Base-by-base conservation (phyloP, 2,329 filamentous ascomycete genomes). In the Fusarium tupiense region DNA sequence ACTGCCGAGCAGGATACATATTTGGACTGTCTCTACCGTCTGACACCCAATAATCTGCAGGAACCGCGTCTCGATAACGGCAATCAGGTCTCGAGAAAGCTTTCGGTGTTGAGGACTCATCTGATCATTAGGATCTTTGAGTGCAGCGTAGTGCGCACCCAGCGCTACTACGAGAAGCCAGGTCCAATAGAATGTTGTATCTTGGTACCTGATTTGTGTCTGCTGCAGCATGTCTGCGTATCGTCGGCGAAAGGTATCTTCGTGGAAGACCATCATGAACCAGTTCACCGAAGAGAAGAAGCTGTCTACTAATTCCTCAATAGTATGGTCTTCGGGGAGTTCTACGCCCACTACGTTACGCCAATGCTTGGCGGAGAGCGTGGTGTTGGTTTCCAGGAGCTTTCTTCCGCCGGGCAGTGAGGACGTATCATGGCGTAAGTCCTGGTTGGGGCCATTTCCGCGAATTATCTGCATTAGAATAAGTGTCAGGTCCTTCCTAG, bases 291-390 rank as follows among this genome's bases (percentile, higher is more conserved):
- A 50, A 6, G 8, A 49, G 10, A 59, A 59, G 14, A 59, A 49
- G 13, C 56, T 50, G n/a, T 49, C 41, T 1, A 37, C 41, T 2
- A 59, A 37, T 0, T 29, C 2, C 2, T 50, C 40, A 1, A 59
- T 4, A 1, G n/a, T 8, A 12, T 37, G 1, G 8, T 49, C 31
- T 0, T 20, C 10, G 1, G 56, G 56, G 0, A 59, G 31, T 8
- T 59, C 41, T 4, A 50, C 41, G 11, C 41, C 41, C 11, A 22
- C n/a, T 3, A 50, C 16, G 3, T 49, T 49, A 1, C 56, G 31
- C 41, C 56, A 59, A 6, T 59, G 40, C 4, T 22, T 58, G 14
- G 31, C n/a, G 14, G 40, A 13, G 19, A 49, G n/a, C 2, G 40
- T 47, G 6, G n/a, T 22, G 20, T 49, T 37, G 10, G 19, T 4